Conservation (phyloP, 306 rosid genomes). For the Vigna hirtella region DNA sequence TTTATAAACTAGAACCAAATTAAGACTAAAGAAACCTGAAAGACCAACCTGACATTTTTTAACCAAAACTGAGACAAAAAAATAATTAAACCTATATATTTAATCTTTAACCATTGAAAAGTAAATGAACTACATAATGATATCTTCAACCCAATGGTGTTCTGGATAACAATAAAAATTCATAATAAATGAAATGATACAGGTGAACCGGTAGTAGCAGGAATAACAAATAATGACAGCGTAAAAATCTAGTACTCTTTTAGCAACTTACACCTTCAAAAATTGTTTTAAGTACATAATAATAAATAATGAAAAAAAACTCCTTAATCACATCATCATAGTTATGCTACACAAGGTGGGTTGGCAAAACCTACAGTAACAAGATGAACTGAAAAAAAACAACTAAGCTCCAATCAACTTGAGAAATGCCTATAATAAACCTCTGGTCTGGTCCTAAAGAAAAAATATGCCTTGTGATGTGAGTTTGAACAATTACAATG, state of each 20-base stretch:
- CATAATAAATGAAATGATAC: slow-evolving; percentile 11
- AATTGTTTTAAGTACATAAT: slow-evolving; percentile 41
- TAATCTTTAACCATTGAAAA: not conserved
- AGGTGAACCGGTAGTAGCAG: slow-evolving; percentile 16
- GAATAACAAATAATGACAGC: slow-evolving; percentile 24
- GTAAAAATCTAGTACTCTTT: slow-evolving; percentile 29
- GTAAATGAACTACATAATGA: slow-evolving; percentile 4
- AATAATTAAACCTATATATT: not conserved
- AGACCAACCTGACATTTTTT: no score
- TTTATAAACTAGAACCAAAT: no score
- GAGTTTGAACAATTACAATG: slow-evolving; percentile 36
- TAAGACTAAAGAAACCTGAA: no score
- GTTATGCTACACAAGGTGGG: slow-evolving; percentile 60
- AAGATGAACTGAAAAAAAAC: slow-evolving; percentile 41
- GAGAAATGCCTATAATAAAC: slow-evolving; percentile 40
- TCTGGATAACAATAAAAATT: slow-evolving; percentile 27
- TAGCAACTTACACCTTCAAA: slow-evolving; percentile 39
- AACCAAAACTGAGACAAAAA: no score
- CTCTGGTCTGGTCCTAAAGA: slow-evolving; percentile 36
- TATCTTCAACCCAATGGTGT: slow-evolving; percentile 7
- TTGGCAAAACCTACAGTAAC: slow-evolving; percentile 47
- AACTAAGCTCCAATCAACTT: slow-evolving; percentile 51
- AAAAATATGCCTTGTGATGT: slow-evolving; percentile 32
- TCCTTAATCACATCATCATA: slow-evolving; percentile 38
- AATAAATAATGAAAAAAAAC: slow-evolving; percentile 39